These are phyloP conservation scores for Ustilago crameri DNA, from an alignment of 1,284 basidiomycete species.

Conservation along the genomic window DNA sequence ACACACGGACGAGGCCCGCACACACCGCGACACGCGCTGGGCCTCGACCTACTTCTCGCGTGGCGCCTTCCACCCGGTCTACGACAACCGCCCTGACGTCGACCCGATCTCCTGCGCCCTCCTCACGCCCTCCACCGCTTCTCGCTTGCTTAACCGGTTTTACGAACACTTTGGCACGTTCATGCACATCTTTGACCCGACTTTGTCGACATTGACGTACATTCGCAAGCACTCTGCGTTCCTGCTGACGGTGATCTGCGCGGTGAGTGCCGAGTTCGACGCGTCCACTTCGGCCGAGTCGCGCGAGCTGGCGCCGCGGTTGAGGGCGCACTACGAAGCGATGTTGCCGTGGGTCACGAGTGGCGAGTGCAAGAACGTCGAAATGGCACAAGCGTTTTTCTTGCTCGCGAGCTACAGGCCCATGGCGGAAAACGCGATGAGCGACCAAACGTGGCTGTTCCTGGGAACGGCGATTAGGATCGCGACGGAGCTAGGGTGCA, in stretches of 20 bases:
- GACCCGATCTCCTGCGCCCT: slow-evolving; percentile 42
- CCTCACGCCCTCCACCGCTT: slow-evolving; percentile 27
- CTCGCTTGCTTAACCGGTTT: slow-evolving; percentile 24
- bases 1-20: background rate
- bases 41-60: slow-evolving; percentile 43
- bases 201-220: slow-evolving; percentile 42
- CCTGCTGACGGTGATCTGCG: slow-evolving; percentile 43
- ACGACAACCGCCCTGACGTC: slow-evolving; percentile 38
- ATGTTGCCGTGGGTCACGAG: slow-evolving; percentile 30
- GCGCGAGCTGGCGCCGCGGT: slow-evolving; percentile 2
- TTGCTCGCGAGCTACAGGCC: slow-evolving; percentile 35
- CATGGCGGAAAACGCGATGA: slow-evolving; percentile 32
- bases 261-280: slow-evolving; percentile 30
- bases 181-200: slow-evolving; percentile 51
- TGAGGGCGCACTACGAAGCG: slow-evolving; percentile 27
- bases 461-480: slow-evolving; percentile 46
- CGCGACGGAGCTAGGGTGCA: slow-evolving; percentile 48
- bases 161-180: slow-evolving; percentile 37
- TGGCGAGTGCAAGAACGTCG: slow-evolving; percentile 50
- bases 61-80: slow-evolving; percentile 49
- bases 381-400: slow-evolving; percentile 50
- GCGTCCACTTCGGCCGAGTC: slow-evolving; percentile 3
- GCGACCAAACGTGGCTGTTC: slow-evolving; percentile 47
- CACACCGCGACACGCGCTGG: slow-evolving; percentile 14
- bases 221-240: slow-evolving; percentile 48